Base-by-base conservation (phyloP, 345 rosid genomes). In the Mercurialis annua region DNA sequence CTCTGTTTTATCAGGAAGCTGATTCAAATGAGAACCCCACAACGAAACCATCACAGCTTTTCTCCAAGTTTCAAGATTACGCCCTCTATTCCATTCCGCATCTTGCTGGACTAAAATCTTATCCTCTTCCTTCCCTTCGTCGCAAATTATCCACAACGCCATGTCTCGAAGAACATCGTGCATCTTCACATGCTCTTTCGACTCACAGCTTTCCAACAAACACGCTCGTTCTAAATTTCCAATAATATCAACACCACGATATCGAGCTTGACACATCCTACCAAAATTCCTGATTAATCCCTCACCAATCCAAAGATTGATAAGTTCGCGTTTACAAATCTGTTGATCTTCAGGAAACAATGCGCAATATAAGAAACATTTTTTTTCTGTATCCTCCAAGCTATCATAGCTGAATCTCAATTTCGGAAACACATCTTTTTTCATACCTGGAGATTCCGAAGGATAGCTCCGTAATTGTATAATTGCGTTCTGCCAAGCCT, bases 121-220 rank as follows among this genome's bases (percentile, higher is more conserved):
- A 15, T 30, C 59, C 59, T 55, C 38, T 12, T 30, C 17, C n/a
- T 56, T 56, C 11, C 42, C 61, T 6, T 18, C 9, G 30, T 56
- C 42, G 17, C 61, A 16, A 29, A 21, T 36, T 34, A 57, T 16
- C 61, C 42, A 57, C n/a, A 57, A n/a, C 1, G 74, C 74, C 77
- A 73, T 77, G 20, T 68, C 81, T 5, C 77, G 55, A 0, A 72
- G 52, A n/a, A 72, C 36, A 48, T 65, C 65, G 55, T 77, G 74
- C 64, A 77, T 64, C 42, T 64, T 59, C 11, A 77, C 69, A 42
- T 5, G 16, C 2, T 17, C 2, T 2, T 1, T 3, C 0, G 3
- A 15, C 4, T 23, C 49, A 49, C 14, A 51, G 14, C 14, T 47
- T 24, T 76, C 72, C 4, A 79, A 47, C 21, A 79, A 67, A 44